Base-by-base conservation (phyloP, 106 monocot genomes). In the Allium cepa region DNA sequence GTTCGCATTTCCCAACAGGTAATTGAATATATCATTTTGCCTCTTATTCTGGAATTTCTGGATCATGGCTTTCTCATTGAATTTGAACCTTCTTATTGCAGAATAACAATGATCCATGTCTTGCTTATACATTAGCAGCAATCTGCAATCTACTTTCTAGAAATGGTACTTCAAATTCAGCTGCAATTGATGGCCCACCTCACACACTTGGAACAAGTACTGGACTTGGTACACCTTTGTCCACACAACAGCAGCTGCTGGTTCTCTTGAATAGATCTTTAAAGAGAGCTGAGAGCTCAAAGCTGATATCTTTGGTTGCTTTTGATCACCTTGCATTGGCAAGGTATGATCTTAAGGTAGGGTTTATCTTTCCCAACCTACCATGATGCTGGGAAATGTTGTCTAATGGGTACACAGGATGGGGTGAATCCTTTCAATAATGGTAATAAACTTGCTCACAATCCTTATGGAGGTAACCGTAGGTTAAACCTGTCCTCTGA, bases 271-370 rank as follows among this genome's bases (percentile, higher is more conserved):
- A 85, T 69, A 87, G 83, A 68, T 92, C 87, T 57, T 78, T 87
- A n/a, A 89, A 87, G 71, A 80, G 92, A 26, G 96, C 96, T 74
- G 89, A 89, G 59, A 78, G 59, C 45, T 70, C 89, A 75, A 92
- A 92, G 73, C 72, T 89, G 15, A 80, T 72, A 56, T 73, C 70
- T 62, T 70, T 97, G 48, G 69, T 92, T 70, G 86, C 88, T 56
- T 92, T 89, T 59, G 80, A 82, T 68, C 84, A 78, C 28, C 92
- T 97, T 79, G 73, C 84, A 59, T 72, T 87, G 17, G 86, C 96
- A 56, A 89, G 86, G 80, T 97, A 92, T 75, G 82, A 87, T 78
- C 82, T 97, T n/a, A 97, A 97, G 90, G 94, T 91, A 78, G 76
- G 36, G 36, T 36, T 36, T 36, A 36, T 36, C 36, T 36, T 36